phyloP scores from a whole-genome alignment of 129 eudicot genomes.

The Escallonia rubra region DNA sequence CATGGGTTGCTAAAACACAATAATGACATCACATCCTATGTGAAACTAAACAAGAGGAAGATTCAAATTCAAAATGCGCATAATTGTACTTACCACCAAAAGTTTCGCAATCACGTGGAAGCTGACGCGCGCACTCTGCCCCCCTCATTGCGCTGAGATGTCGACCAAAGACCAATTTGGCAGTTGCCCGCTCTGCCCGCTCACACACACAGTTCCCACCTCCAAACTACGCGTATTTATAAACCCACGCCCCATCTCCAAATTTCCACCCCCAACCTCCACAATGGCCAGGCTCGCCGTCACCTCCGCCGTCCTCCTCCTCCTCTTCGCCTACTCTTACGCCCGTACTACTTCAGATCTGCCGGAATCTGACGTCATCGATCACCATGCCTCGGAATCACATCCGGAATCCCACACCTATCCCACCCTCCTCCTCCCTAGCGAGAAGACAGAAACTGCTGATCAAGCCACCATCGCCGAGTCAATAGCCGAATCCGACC shows the following conservation, averaged over 20 bases:
- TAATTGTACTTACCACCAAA: too few relatives aligned
- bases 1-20: too few relatives aligned
- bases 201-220: too few relatives aligned
- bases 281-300: conserved; percentile 20
- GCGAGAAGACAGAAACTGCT: not conserved
- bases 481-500: conserved; percentile 2
- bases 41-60: too few relatives aligned
- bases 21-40: too few relatives aligned
- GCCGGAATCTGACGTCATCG: conserved; percentile 3
- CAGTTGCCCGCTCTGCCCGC: not conserved
- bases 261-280: not conserved
- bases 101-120: too few relatives aligned
- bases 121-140: too few relatives aligned
- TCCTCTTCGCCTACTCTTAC: conserved; percentile 21
- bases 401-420: conserved; percentile 9
- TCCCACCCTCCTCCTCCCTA: conserved; percentile 22
- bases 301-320: conserved; percentile 21
- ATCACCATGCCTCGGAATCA: conserved; percentile 7
- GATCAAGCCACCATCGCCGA: not conserved
- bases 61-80: too few relatives aligned
- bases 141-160: too few relatives aligned
- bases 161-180: too few relatives aligned
- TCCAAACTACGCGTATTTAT: too few relatives aligned
- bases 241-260: not conserved
- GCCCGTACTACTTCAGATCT: conserved; percentile 17